Evolutionary conservation across 768 basidiomycete genomes (phyloP).

Genomic region (Tubosaeta sp.): DNA sequence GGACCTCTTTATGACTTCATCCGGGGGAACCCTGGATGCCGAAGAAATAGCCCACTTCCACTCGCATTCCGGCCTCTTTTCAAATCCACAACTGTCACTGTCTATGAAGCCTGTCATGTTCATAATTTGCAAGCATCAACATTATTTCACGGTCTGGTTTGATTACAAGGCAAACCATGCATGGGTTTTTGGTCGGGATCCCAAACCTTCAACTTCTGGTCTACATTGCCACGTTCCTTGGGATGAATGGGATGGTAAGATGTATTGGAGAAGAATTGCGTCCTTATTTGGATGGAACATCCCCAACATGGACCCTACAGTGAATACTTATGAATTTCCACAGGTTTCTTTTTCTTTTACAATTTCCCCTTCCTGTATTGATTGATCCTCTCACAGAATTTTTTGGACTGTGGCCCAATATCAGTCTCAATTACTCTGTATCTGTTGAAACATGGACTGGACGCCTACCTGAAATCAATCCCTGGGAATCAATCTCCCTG

Average conservation of each 20-base stretch:
- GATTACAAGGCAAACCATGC: constrained; percentile 4
- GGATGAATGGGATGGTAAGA: neutral
- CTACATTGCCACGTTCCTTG: neutral
- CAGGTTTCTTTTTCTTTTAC: neutral
- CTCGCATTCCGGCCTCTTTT: neutral
- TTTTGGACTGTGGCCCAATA: constrained; percentile 4
- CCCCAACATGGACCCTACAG: neutral
- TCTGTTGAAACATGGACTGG: neutral
- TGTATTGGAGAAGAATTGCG: constrained; percentile 1
- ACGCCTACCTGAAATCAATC: neutral
- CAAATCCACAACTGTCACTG: neutral
- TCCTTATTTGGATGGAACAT: neutral
- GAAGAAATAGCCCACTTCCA: constrained; percentile 1
- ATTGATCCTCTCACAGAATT: neutral
- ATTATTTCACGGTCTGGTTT: constrained; percentile 7
- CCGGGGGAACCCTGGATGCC: rapidly evolving
- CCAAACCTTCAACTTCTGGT: neutral
- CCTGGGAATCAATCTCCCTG: neutral
- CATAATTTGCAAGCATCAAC: neutral
- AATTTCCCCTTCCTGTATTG: neutral
- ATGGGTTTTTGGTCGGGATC: neutral
- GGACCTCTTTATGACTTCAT: constrained; percentile 1
- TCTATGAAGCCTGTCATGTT: constrained; percentile 2
- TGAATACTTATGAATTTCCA: neutral
- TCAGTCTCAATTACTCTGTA: neutral